Conservation (phyloP, 768 basidiomycete genomes). For the Trametes cingulata region DNA sequence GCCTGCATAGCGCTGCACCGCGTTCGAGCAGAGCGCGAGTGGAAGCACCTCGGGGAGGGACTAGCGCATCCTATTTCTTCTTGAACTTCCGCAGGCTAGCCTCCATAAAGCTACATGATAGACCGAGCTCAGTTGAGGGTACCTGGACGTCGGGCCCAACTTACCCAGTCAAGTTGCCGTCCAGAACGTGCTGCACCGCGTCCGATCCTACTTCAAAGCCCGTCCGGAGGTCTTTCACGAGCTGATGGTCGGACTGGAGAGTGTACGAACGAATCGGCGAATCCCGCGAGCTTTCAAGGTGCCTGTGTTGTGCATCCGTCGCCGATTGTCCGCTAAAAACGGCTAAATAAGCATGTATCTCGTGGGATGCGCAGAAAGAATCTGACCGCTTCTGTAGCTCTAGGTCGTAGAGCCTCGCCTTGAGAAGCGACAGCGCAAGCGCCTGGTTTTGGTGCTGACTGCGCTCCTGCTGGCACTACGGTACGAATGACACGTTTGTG, state of each 20-base stretch:
- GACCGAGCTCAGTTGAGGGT: not conserved
- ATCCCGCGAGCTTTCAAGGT: slow-evolving; percentile 15
- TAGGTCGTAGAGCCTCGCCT: slow-evolving; percentile 19
- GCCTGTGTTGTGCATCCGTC: slow-evolving; percentile 9
- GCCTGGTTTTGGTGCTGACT: slow-evolving; percentile 11
- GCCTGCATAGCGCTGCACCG: too few species aligned
- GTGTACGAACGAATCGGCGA: slow-evolving; percentile 23
- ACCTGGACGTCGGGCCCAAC: not conserved
- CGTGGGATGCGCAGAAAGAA: not conserved
- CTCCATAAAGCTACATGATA: slow-evolving; percentile 20
- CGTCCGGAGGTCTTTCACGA: slow-evolving; percentile 24
- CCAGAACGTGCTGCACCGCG: slow-evolving; percentile 16
- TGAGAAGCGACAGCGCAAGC: slow-evolving; percentile 18
- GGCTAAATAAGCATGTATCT: not conserved
- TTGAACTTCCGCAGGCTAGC: slow-evolving; percentile 24
- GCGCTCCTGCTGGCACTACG: slow-evolving; percentile 19
- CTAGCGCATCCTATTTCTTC: not conserved
- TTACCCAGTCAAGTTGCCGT: slow-evolving; percentile 19
- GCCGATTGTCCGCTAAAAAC: slow-evolving; percentile 12
- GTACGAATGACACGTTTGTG: not conserved
- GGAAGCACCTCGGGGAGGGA: not conserved
- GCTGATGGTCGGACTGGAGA: slow-evolving; percentile 13
- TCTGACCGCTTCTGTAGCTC: slow-evolving; percentile 20
- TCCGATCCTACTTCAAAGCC: slow-evolving; percentile 10
- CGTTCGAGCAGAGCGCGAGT: too few species aligned